These are phyloP conservation scores for Cryptococcus jaspeensis DNA, from an alignment of 1,284 basidiomycete species.

Conservation along the genomic window DNA sequence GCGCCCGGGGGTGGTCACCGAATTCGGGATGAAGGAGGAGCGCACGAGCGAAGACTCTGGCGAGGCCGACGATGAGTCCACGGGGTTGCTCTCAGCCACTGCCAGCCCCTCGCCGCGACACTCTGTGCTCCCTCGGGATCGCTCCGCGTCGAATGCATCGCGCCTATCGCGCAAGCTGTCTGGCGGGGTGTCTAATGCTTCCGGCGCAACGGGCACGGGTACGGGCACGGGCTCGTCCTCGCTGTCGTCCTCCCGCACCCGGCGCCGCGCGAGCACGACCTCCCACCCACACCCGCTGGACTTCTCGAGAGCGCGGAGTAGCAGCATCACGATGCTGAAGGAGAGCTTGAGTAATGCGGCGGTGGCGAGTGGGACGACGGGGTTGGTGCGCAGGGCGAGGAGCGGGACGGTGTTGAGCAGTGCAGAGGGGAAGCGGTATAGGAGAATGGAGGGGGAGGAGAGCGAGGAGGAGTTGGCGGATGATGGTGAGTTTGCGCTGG, in stretches of 20 bases:
- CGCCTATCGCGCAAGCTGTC: background rate
- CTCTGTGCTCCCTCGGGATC: constrained; percentile 1
- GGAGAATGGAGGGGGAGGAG: background rate
- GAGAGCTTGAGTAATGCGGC: constrained; percentile 15
- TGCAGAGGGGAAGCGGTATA: constrained; percentile 2
- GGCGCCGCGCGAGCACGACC: constrained; percentile 10
- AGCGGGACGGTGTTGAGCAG: constrained; percentile 20
- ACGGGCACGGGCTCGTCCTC: background rate
- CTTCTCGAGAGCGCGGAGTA: constrained; percentile 10
- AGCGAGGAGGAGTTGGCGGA: background rate
- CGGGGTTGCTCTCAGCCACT: constrained; percentile 7
- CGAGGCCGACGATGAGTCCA: constrained; percentile 12
- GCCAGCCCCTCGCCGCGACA: constrained; percentile 1
- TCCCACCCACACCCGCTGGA: background rate
- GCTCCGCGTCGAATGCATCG: constrained; percentile 6
- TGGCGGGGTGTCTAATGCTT: background rate
- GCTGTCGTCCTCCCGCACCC: background rate
- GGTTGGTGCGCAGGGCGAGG: constrained; percentile 17
- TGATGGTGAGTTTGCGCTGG: background rate
- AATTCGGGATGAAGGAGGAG: constrained; percentile 13
- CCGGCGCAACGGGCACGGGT: background rate
- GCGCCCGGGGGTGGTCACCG: constrained; percentile 3
- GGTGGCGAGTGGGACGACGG: constrained; percentile 3
- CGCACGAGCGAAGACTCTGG: constrained; percentile 5
- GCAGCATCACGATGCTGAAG: constrained; percentile 14